Base-by-base conservation (phyloP, 257 asterid genomes). In the Jacaranda mimosifolia region DNA sequence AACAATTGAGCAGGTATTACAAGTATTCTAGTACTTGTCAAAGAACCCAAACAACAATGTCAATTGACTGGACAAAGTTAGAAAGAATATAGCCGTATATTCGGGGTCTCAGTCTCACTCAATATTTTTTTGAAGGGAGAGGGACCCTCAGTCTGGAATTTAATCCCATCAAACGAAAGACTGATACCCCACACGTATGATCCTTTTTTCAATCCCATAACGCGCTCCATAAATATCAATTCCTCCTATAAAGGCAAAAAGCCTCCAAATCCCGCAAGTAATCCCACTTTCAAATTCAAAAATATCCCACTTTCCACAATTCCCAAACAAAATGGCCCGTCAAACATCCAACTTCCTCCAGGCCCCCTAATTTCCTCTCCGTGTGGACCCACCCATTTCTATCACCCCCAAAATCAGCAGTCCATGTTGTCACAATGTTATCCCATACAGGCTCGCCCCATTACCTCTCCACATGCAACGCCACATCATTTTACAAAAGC, bases 351-450 rank as follows among this genome's bases (percentile, higher is more conserved):
- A 1, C 60, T 66, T 43, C 76, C 65, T 60, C 72, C 14, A n/a
- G n/a, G n/a, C 36, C 62, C 77, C 79, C 62, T 68, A 79, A 86
- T 83, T 83, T 69, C 38, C 79, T 72, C 67, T 76, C 83, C 87
- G 90, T 51, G 87, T 86, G 90, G 90, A 83, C 86, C 89, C 82
- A 66, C 66, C 32, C 32, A 26, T 65, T 64, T 56, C 42, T 52
- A 49, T 69, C 55, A 49, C 46, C 32, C 67, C 63, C 52, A 62
- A 52, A 63, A 77, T 77, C 81, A 78, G 74, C 82, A 63, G 53
- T 71, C 77, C 82, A 83, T 77, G 75, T 71, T 72, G 75, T 63
- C 48, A 68, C 74, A 69, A 72, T 62, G 79, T 80, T 65, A 80
- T 68, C 81, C 75, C 78, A 52, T 60, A n/a, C 76, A 59, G 51